phyloP scores from a whole-genome alignment of 1,284 basidiomycete species.

The Sporisorium iseilematis-ciliati region DNA sequence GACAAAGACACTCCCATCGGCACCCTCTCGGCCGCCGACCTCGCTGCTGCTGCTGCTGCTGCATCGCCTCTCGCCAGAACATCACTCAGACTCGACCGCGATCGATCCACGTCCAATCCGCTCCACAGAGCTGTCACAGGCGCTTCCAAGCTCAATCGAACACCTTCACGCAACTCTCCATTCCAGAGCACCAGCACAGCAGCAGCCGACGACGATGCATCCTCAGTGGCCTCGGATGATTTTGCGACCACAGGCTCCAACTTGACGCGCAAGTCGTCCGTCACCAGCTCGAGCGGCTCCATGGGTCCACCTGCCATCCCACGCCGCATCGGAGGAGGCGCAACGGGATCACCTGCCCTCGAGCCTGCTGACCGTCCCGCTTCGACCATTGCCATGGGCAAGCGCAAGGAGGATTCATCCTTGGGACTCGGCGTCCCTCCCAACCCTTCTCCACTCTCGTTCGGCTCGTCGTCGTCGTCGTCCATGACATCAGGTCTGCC shows the following conservation, averaged over 20 bases:
- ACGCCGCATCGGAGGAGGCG: constrained; percentile 27
- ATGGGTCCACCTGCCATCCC: constrained; percentile 52
- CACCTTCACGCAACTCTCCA: constrained; percentile 32
- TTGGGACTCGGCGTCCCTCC: constrained; percentile 49
- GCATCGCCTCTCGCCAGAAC: constrained; percentile 22
- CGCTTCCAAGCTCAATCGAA: constrained; percentile 22
- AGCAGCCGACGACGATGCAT: constrained; percentile 38
- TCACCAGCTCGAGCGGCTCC: constrained; percentile 47
- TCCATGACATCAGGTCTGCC: constrained; percentile 19
- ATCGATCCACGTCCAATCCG: constrained; percentile 37
- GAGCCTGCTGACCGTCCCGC: constrained; percentile 32
- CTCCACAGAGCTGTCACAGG: constrained; percentile 40
- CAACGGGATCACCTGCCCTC: constrained; percentile 25
- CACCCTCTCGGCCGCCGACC: constrained; percentile 10
- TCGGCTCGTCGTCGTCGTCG: constrained; percentile 11
- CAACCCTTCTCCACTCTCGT: constrained; percentile 45
- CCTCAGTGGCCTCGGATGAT: constrained; percentile 40
- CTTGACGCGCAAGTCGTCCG: constrained; percentile 49
- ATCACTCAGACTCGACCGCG: constrained; percentile 30
- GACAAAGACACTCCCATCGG: constrained; percentile 16
- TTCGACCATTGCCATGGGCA: constrained; percentile 45
- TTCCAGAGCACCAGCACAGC: constrained; percentile 10
- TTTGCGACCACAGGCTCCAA: constrained; percentile 33
- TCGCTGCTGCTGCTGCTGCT: constrained; percentile 15
- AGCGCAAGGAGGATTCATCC: constrained; percentile 42